A percentile compares a stretch with the other conserved stretches of the same genome.
phyloP scores from a whole-genome alignment of 108 stramenopile genomes.

The Cyclostephanos tholiformis region DNA sequence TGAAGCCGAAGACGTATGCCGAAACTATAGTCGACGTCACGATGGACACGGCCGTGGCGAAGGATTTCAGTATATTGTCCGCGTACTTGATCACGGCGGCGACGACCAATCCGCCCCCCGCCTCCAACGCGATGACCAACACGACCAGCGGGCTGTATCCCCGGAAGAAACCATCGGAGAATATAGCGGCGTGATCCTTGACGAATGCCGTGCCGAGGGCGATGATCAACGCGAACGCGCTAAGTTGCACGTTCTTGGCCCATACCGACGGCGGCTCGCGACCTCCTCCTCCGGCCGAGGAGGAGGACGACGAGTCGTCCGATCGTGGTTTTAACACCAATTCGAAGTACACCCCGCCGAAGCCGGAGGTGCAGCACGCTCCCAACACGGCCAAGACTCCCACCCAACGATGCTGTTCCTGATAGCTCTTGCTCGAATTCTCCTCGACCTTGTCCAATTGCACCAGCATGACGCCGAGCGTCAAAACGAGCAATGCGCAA shows the following conservation, averaged over 20 bases:
- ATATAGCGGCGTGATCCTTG: slow-evolving; percentile 72
- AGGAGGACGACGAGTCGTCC: slow-evolving; percentile 10
- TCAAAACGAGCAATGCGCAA: slow-evolving; percentile 80
- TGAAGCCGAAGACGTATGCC: slow-evolving; percentile 60
- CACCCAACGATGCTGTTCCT: slow-evolving; percentile 63
- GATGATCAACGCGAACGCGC: slow-evolving; percentile 81
- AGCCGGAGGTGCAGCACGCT: slow-evolving; percentile 94
- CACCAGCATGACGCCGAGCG: slow-evolving; percentile 92
- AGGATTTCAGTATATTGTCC: slow-evolving; percentile 84
- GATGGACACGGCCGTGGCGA: slow-evolving; percentile 68
- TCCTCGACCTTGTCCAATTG: slow-evolving; percentile 62
- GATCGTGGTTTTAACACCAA: slow-evolving; percentile 87
- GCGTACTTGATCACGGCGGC: slow-evolving; percentile 86
- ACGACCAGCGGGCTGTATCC: slow-evolving; percentile 89
- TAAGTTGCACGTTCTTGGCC: slow-evolving; percentile 98
- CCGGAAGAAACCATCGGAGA: slow-evolving; percentile 81
- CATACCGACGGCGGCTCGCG: slow-evolving; percentile 74
- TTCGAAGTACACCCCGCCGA: slow-evolving; percentile 98
- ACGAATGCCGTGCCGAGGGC: slow-evolving; percentile 75
- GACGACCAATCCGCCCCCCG: slow-evolving; percentile 75
- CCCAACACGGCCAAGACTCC: slow-evolving; percentile 93
- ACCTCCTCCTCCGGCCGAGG: slow-evolving; percentile 13
- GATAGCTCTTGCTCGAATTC: slow-evolving; percentile 37
- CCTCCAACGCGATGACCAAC: slow-evolving; percentile 86
- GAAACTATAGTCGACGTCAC: slow-evolving; percentile 40